Conservation (phyloP, 352 stramenopile species). For the Globisporangium cystogenes region DNA sequence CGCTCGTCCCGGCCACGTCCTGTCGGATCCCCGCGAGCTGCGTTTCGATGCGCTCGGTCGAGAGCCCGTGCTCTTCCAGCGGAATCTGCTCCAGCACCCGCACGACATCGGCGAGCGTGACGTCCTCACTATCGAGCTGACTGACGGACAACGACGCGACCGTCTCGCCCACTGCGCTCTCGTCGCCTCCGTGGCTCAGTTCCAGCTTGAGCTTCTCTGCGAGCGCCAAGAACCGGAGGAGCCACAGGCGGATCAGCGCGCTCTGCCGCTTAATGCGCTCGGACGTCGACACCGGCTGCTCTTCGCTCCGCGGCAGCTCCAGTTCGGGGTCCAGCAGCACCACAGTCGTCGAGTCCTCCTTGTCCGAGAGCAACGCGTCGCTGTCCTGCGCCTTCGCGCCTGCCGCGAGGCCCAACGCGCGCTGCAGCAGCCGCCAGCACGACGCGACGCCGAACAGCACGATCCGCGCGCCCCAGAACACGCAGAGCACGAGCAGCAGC, state of each 20-base stretch:
- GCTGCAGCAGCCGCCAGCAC: conserved; percentile 21
- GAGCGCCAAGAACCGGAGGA: conserved; percentile 34
- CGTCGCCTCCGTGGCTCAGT: conserved; percentile 17
- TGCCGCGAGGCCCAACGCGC: background rate
- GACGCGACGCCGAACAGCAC: conserved; percentile 18
- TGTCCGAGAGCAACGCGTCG: background rate
- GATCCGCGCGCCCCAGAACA: conserved; percentile 25
- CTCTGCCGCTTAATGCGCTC: conserved; percentile 17
- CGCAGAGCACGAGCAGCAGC: conserved; percentile 31
- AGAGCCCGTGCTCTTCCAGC: conserved; percentile 23
- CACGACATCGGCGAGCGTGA: conserved; percentile 12
- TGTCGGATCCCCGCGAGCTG: conserved; percentile 23
- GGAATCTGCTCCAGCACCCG: conserved; percentile 32
- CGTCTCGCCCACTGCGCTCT: conserved; percentile 17
- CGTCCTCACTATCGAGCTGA: conserved; percentile 5
- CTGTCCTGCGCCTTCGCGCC: background rate
- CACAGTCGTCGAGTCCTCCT: no score
- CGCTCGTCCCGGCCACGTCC: conserved; percentile 15
- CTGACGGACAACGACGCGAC: conserved; percentile 22
- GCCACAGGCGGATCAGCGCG: conserved; percentile 30
- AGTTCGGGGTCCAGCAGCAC: no score
- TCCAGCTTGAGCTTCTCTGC: conserved; percentile 44
- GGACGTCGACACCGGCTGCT: background rate
- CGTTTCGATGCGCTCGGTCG: conserved; percentile 18
- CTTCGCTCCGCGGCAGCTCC: no score